A percentile compares a stretch with the other conserved stretches of the same genome.
phyloP scores from a whole-genome alignment of 1,139 yeast genomes.

The Candida neerlandica region DNA sequence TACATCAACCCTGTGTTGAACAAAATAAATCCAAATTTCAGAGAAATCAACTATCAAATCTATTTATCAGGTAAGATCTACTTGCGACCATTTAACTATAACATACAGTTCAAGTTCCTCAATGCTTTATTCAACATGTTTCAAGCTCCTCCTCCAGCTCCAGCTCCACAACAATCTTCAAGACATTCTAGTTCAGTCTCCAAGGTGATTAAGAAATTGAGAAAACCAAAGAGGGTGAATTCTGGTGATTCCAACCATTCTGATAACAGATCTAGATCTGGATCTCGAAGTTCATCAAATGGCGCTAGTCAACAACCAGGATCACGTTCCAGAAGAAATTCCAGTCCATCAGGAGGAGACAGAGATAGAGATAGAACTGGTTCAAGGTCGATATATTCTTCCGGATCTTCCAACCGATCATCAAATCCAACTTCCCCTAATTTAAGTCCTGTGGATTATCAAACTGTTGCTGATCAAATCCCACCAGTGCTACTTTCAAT shows the following conservation, averaged over 20 bases:
- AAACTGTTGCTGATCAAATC: neutral
- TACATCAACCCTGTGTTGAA: constrained; percentile 8
- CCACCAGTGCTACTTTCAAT: neutral
- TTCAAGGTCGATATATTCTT: neutral
- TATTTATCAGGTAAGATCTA: constrained; percentile 14
- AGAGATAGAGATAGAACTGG: neutral
- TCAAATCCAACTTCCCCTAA: neutral
- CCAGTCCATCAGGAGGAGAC: neutral
- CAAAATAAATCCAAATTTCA: constrained; percentile 9
- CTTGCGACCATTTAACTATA: constrained; percentile 6
- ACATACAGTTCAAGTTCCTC: neutral
- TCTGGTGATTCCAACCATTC: neutral
- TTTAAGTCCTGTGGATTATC: neutral
- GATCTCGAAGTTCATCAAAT: constrained; percentile 8
- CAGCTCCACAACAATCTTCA: neutral
- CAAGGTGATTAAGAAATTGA: neutral
- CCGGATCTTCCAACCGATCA: neutral
- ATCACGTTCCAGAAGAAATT: neutral
- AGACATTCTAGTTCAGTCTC: neutral
- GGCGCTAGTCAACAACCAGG: neutral
- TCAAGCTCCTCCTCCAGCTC: neutral
- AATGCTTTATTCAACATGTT: neutral
- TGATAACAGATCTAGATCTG: neutral
- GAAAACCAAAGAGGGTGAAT: neutral
- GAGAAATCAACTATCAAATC: constrained; percentile 12